A percentile compares a stretch with the other conserved stretches of the same genome.
phyloP scores from a whole-genome alignment of 2,329 filamentous ascomycete genomes.

The Ophiosphaerella herpotricha region DNA sequence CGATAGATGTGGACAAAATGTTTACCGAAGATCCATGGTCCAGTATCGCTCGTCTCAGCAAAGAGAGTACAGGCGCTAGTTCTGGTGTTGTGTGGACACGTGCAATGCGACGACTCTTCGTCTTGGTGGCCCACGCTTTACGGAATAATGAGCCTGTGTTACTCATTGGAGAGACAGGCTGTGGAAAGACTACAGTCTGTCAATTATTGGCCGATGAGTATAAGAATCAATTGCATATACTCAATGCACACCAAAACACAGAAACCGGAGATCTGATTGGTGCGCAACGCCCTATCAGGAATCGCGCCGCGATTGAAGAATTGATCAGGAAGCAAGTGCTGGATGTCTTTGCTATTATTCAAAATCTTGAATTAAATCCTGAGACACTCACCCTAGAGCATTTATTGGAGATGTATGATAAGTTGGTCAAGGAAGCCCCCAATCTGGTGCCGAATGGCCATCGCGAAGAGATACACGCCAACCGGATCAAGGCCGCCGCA shows the following conservation, averaged over 20 bases:
- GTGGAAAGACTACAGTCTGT: constrained; percentile 95
- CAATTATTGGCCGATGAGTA: constrained; percentile 87
- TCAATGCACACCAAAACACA: constrained; percentile 98
- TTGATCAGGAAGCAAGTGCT: constrained; percentile 66
- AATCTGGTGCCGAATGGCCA: constrained; percentile 53
- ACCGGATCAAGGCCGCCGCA: constrained; percentile 71
- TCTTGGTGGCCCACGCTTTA: constrained; percentile 84
- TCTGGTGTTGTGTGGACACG: constrained; percentile 82
- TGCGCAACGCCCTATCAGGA: constrained; percentile 88
- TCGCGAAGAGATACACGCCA: constrained; percentile 48
- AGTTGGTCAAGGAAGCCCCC: constrained; percentile 52
- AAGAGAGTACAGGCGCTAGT: constrained; percentile 19
- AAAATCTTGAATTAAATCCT: constrained; percentile 12
- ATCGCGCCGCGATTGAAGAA: constrained; percentile 74
- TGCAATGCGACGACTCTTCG: constrained; percentile 89
- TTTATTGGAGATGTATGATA: constrained; percentile 64
- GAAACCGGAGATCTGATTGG: constrained; percentile 98
- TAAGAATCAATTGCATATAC: constrained; percentile 76
- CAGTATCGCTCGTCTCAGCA: constrained; percentile 43
- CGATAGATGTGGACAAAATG: constrained; percentile 72
- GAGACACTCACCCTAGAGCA: constrained; percentile 41
- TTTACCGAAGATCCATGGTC: constrained; percentile 61
- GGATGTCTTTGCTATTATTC: constrained; percentile 31
- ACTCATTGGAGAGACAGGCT: constrained; percentile 94
- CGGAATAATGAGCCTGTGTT: constrained; percentile 91